A percentile compares a stretch with the other conserved stretches of the same genome.
phyloP scores from a whole-genome alignment of 495 filamentous ascomycete species.

The Aspergillus diversus region DNA sequence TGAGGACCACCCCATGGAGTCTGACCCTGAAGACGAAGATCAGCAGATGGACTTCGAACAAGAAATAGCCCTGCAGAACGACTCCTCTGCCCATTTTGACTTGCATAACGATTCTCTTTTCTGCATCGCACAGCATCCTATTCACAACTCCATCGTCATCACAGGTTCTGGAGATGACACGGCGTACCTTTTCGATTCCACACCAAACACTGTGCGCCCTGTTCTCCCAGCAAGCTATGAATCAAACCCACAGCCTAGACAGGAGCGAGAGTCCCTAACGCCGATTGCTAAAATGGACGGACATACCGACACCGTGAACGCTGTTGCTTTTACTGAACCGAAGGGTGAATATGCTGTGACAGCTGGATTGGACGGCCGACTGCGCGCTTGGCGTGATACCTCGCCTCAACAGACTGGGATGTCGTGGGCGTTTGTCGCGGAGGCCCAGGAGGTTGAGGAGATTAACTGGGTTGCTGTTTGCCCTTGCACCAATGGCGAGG shows the following conservation, averaged over 20 bases:
- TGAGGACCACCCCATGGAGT: conserved; percentile 75
- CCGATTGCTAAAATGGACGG: conserved; percentile 73
- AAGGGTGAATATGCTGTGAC: conserved; percentile 82
- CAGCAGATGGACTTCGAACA: conserved; percentile 67
- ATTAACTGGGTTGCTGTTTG: conserved; percentile 89
- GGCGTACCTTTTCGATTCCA: conserved; percentile 80
- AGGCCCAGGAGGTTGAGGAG: conserved; percentile 86
- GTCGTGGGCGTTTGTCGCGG: conserved; percentile 65
- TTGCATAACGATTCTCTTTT: conserved; percentile 85
- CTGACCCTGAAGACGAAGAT: conserved; percentile 55
- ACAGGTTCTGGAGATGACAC: conserved; percentile 86
- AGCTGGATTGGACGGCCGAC: conserved; percentile 80
- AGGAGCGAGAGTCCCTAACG: conserved; percentile 60
- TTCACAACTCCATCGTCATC: conserved; percentile 73
- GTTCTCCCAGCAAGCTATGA: conserved; percentile 76
- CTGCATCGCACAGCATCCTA: conserved; percentile 88
- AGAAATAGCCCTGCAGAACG: conserved; percentile 82
- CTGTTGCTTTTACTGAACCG: conserved; percentile 80
- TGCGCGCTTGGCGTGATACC: conserved; percentile 58
- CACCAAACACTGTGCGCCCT: conserved; percentile 59
- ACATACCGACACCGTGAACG: conserved; percentile 89
- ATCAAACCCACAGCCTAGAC: conserved; percentile 61
- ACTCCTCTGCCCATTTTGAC: conserved; percentile 92
- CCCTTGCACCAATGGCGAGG: conserved; percentile 60
- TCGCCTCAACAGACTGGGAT: conserved; percentile 43